Base-by-base conservation (phyloP, 805 yeast species). In the Gaillardinia entomophila region DNA sequence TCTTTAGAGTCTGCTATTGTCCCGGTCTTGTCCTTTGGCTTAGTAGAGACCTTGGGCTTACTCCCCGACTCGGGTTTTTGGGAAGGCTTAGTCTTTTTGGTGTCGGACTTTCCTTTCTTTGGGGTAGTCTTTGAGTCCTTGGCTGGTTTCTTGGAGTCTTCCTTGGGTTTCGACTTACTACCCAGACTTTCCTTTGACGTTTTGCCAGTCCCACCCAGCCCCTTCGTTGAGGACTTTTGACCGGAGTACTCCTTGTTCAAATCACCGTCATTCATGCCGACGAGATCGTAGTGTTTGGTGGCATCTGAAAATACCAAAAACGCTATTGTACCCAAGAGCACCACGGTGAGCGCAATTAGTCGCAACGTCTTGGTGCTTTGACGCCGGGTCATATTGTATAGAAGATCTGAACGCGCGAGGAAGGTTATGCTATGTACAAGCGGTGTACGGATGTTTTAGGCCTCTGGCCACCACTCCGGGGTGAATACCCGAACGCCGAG, bases 401-500 rank as follows among this genome's bases (percentile, higher is more conserved):
- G 6, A 19, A 19, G 22, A 19, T 19, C 10, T 19, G 10, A 19
- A 10, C 22, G 6, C 6, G 10, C 10, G 22, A 19, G 22, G 22
- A 10, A 19, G 8, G 22, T 19, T 19, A 19, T 19, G 10, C 10
- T 19, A 19, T 19, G 10, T 19, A 19, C 22, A 19, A 6, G 10
- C 22, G 10, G 6, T 6, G 22, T 19, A 19, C 22, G 22, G 8
- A 6, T 19, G 22, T 19, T 10, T 19, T 19, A 6, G 10, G 53
- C 55, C 26, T 55, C 62, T 0, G 88, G 88, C 88, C 90, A 83
- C 89, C 90, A 83, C 31, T 71, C 78, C 0, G 94, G 92, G 4
- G 62, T 58, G 37, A 61, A 65, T 0, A 78, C 83, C 43, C 68
- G 67, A 16, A 80, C 57, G 1, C 69, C 69, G 6, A 77, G 46